These are phyloP conservation scores for Diacronema lutheri DNA, from an alignment of 78 protist genomes.

Conservation along the genomic window DNA sequence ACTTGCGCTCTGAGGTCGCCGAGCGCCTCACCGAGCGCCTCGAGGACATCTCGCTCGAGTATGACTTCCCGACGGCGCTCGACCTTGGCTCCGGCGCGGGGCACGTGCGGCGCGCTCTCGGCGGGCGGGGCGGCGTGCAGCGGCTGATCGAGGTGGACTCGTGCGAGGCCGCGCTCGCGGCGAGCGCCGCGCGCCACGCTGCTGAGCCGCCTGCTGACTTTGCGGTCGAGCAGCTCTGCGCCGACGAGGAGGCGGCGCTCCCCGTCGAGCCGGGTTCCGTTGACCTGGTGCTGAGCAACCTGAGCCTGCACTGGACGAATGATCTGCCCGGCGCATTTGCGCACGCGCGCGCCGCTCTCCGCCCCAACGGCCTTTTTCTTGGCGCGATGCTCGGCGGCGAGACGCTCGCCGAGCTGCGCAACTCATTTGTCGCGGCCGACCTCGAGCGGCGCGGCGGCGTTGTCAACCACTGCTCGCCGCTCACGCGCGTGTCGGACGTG, in stretches of 20 bases:
- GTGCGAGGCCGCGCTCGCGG: not conserved
- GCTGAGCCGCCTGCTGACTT: not conserved
- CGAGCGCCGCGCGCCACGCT: not conserved
- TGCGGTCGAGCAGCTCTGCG: not conserved
- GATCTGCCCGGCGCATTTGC: conserved; percentile 20
- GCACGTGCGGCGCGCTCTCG: not conserved
- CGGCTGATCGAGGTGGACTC: not conserved
- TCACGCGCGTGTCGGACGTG: conserved; percentile 1
- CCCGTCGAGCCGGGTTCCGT: not conserved
- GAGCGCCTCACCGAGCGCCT: conserved; percentile 9
- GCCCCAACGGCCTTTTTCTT: conserved; percentile 27
- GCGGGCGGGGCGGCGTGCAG: not conserved
- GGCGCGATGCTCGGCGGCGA: conserved; percentile 32
- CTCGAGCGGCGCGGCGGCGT: conserved; percentile 29
- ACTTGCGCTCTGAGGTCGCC: not conserved
- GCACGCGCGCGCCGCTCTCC: conserved; percentile 16
- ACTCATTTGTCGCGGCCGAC: not conserved
- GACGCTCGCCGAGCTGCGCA: conserved; percentile 5
- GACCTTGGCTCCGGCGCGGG: conserved; percentile 20
- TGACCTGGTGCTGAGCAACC: conserved; percentile 6
- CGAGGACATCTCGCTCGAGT: not conserved
- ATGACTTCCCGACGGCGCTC: not conserved
- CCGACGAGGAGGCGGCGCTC: not conserved
- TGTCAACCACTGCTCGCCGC: conserved; percentile 3
- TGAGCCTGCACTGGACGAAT: conserved; percentile 28